Base-by-base conservation (phyloP, 805 yeast species). In the Myxozyma nipponensis region DNA sequence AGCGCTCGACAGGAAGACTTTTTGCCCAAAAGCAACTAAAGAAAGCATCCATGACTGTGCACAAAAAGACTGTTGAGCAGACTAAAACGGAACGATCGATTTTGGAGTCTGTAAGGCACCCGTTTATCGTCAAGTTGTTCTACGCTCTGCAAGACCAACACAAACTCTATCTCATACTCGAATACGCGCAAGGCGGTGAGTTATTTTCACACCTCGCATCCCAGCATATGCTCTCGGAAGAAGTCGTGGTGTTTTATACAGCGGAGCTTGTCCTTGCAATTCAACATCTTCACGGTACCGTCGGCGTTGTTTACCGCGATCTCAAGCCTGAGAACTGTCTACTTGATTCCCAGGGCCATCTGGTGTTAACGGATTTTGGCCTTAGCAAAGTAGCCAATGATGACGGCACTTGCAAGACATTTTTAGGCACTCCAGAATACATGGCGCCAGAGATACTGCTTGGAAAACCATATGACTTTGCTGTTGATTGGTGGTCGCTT, bases 401-500 rank as follows among this genome's bases (percentile, higher is more conserved):
- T 30, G 72, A 66, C 7, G 69, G 70, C 34, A 67, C 74, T 52
- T 78, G 81, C 63, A 77, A 69, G 34, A 77, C 86, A 10, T 67
- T 84, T 57, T 78, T 82, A 45, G 93, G 93, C 1, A 84, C 93
- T 0, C 86, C 89, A 0, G 88, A 84, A 63, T 84, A 84, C 61
- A 84, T 88, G 82, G 96, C 96, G 0, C 96, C 96, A 2, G 96
- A 88, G 65, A 83, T 89, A 28, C 71, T 88, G 24, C 78, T 77
- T 50, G 95, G 95, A 21, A 77, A 82, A 59, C 78, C 81, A 17
- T 89, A 88, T 66, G 88, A 84, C 60, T 83, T 79, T 47, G 75
- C 81, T 28, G 93, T 89, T 43, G 96, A 88, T 66, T 87, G 95
- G 86, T 88, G 95, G 88, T 86, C 95, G 0, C 69, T 89, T 30